A percentile compares a stretch with the other conserved stretches of the same genome.
Evolutionary conservation across 495 filamentous ascomycete genomes (phyloP).

Genomic region (Podospora pseudopauciseta): DNA sequence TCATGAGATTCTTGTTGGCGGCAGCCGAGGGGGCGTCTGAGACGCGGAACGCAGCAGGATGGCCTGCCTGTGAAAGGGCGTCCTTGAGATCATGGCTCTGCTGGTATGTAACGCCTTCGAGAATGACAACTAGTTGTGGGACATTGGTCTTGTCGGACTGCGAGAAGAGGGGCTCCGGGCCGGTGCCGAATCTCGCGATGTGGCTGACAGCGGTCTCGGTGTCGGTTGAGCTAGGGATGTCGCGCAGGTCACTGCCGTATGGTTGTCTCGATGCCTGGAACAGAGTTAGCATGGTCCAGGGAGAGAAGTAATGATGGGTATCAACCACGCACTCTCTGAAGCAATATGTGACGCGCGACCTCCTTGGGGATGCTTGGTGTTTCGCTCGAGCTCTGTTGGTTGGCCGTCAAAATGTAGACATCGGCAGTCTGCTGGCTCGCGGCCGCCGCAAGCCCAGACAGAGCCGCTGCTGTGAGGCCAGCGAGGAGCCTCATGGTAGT

Average conservation of each 20-base stretch:
- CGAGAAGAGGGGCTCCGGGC: conserved; percentile 40
- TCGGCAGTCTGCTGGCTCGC: conserved; percentile 27
- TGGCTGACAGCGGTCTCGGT: conserved; percentile 39
- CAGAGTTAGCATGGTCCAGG: conserved; percentile 26
- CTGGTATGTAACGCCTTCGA: conserved; percentile 44
- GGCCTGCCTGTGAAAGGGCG: conserved; percentile 27
- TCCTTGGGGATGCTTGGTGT: conserved; percentile 32
- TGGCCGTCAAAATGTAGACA: conserved; percentile 29
- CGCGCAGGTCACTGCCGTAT: conserved; percentile 37
- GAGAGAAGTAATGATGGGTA: conserved; percentile 19
- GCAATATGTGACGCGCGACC: conserved; percentile 36
- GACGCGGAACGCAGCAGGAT: conserved; percentile 43
- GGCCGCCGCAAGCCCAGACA: conserved; percentile 27
- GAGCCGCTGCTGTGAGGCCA: conserved; percentile 26
- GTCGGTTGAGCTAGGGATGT: conserved; percentile 37
- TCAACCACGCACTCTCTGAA: conserved; percentile 25
- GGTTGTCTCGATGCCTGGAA: conserved; percentile 39
- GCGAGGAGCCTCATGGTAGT: conserved; percentile 32
- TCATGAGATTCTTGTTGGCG: conserved; percentile 35
- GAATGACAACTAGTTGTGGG: conserved; percentile 48
- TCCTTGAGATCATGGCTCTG: conserved; percentile 32
- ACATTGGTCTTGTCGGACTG: conserved; percentile 29
- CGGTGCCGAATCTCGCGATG: conserved; percentile 41
- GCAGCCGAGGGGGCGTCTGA: conserved; percentile 36
- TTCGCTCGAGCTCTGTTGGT: conserved; percentile 16